These are phyloP conservation scores for Hyaloscypha bicolor DNA, from an alignment of 495 filamentous ascomycete species.

Conservation along the genomic window DNA sequence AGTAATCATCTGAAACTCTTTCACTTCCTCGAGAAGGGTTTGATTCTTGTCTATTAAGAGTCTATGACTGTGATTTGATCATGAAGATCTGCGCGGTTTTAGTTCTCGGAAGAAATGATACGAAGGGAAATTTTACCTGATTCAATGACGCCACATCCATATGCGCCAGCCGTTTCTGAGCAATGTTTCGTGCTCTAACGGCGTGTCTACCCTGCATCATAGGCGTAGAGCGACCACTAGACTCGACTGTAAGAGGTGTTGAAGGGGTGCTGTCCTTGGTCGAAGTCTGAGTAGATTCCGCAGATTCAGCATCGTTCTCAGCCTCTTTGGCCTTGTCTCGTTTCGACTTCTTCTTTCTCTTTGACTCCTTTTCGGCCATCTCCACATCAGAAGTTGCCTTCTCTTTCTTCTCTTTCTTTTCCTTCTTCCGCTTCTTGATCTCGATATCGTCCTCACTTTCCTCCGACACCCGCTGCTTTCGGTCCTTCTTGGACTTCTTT, in stretches of 20 bases:
- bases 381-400: slow-evolving; percentile 32
- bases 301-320: slow-evolving; percentile 23
- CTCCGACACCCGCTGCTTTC: slow-evolving; percentile 20
- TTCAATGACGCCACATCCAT: slow-evolving; percentile 73
- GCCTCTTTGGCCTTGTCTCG: slow-evolving; percentile 23
- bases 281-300: slow-evolving; percentile 32
- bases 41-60: slow-evolving; percentile 14
- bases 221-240: slow-evolving; percentile 39
- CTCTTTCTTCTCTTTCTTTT: slow-evolving; percentile 39
- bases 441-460: slow-evolving; percentile 40
- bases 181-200: slow-evolving; percentile 71
- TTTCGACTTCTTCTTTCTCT: slow-evolving; percentile 34
- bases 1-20: too few species aligned
- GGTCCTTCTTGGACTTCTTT: slow-evolving; percentile 18
- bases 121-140: slow-evolving; percentile 54
- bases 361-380: slow-evolving; percentile 32
- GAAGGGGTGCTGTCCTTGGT: slow-evolving; percentile 32
- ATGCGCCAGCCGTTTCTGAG: slow-evolving; percentile 74
- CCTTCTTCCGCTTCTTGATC: slow-evolving; percentile 37
- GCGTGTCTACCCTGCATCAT: slow-evolving; percentile 57
- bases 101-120: slow-evolving; percentile 32
- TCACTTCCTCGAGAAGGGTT: background rate
- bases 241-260: slow-evolving; percentile 30
- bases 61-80: slow-evolving; percentile 54
- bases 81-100: slow-evolving; percentile 66